phyloP scores from a whole-genome alignment of 2,329 filamentous ascomycete species.

The Cladobotryum mycophilum region DNA sequence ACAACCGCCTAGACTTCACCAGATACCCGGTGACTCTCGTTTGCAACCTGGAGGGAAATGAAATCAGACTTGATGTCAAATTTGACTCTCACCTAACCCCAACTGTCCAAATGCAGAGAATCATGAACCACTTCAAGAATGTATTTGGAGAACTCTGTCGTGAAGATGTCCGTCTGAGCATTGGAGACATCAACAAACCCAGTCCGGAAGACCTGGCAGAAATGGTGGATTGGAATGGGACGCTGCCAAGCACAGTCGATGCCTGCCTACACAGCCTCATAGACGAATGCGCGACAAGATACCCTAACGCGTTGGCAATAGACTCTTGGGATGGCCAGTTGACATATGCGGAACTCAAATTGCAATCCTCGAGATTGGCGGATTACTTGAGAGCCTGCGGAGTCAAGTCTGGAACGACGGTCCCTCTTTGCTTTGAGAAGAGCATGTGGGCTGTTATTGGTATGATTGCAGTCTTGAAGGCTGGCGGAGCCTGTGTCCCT shows the following conservation, averaged over 20 bases:
- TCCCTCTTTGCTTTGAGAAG: neutral
- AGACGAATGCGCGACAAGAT: neutral
- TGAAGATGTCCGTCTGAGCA: no score
- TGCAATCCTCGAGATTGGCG: neutral
- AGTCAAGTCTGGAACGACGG: neutral
- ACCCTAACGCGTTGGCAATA: neutral
- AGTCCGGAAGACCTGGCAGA: no score
- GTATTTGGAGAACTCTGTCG: no score
- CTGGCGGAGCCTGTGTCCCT: conserved; percentile 10
- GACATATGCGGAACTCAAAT: neutral
- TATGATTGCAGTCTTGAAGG: conserved; percentile 10
- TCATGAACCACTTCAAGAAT: no score
- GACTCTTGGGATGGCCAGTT: conserved; percentile 1
- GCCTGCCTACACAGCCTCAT: no score
- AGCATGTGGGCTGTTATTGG: conserved; percentile 10
- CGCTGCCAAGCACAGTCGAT: no score
- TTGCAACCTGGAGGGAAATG: neutral
- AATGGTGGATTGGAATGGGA: no score
- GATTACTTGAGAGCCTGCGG: neutral
- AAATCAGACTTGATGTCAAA: neutral
- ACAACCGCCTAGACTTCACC: neutral
- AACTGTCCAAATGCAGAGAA: no score
- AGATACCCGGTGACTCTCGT: neutral
- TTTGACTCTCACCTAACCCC: no score
- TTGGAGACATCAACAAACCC: no score